phyloP scores from a whole-genome alignment of 306 rosid genomes.

The Ceratonia siliqua region DNA sequence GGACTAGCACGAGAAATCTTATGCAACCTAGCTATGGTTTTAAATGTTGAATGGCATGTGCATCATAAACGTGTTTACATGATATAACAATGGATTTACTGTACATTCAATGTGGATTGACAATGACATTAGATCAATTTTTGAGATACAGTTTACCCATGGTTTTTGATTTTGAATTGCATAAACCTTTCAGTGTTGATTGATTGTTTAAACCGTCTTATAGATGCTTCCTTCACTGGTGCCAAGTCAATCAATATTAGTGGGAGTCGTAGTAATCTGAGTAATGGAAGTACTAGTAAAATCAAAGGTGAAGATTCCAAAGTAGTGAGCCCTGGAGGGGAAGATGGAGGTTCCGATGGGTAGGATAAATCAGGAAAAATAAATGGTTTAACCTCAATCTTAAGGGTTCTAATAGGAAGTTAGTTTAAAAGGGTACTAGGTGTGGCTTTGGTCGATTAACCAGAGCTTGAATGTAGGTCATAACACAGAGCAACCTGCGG shows the following conservation, averaged over 20 bases:
- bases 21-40: no score
- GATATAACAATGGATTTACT: no score
- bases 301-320: constrained; percentile 61
- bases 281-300: constrained; percentile 84
- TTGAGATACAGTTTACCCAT: no score
- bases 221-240: constrained; percentile 77
- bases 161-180: no score
- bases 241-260: constrained; percentile 36
- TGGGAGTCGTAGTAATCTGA: constrained; percentile 50
- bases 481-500: constrained; percentile 34
- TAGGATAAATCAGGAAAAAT: constrained; percentile 88
- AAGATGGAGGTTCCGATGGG: constrained; percentile 85
- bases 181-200: no score
- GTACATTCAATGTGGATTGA: no score
- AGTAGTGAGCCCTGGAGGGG: constrained; percentile 70
- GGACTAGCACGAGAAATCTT: no score
- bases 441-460: constrained; percentile 28
- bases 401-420: constrained; percentile 63
- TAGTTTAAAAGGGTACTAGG: constrained; percentile 40
- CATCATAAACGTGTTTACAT: no score
- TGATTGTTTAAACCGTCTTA: no score
- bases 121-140: no score
- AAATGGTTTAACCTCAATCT: constrained; percentile 92
- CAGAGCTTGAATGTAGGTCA: constrained; percentile 33
- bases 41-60: no score